These are phyloP conservation scores for Nakazawaea wickerhamii DNA, from an alignment of 805 yeast genomes.

Conservation along the genomic window DNA sequence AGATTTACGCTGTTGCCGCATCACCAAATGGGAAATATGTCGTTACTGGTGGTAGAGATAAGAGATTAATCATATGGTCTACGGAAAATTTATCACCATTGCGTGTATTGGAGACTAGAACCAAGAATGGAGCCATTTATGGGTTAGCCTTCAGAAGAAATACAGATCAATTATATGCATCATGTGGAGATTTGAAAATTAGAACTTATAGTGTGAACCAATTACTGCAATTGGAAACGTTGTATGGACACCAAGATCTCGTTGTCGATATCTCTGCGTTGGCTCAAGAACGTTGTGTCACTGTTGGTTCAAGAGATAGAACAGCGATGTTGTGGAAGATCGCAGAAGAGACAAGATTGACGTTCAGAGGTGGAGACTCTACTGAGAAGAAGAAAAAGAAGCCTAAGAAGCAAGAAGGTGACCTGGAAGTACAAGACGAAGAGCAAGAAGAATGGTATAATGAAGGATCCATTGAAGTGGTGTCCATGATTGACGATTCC, in stretches of 20 bases:
- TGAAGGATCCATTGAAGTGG: conserved; percentile 90
- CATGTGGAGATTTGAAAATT: conserved; percentile 88
- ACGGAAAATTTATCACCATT: conserved; percentile 70
- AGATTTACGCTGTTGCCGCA: conserved; percentile 72
- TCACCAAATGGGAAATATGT: conserved; percentile 84
- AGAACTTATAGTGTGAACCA: conserved; percentile 84
- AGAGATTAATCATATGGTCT: conserved; percentile 80
- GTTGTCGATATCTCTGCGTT: conserved; percentile 80
- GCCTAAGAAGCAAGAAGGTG: conserved; percentile 26
- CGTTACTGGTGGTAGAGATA: conserved; percentile 88
- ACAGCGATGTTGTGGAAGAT: conserved; percentile 97
- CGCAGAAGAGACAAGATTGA: conserved; percentile 88
- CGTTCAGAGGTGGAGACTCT: conserved; percentile 85
- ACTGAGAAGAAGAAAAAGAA: conserved; percentile 35
- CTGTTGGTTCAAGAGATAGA: conserved; percentile 92
- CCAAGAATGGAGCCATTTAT: conserved; percentile 64
- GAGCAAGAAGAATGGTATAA: conserved; percentile 38
- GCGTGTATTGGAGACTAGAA: conserved; percentile 71
- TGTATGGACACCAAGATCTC: conserved; percentile 93
- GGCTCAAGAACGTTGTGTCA: conserved; percentile 85
- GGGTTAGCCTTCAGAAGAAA: conserved; percentile 73
- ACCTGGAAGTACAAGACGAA: conserved; percentile 21
- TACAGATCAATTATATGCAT: conserved; percentile 82
- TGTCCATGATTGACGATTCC: conserved; percentile 85
- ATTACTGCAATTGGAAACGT: conserved; percentile 80